Conservation (phyloP, 768 basidiomycete species). For the Amanita rimosa region DNA sequence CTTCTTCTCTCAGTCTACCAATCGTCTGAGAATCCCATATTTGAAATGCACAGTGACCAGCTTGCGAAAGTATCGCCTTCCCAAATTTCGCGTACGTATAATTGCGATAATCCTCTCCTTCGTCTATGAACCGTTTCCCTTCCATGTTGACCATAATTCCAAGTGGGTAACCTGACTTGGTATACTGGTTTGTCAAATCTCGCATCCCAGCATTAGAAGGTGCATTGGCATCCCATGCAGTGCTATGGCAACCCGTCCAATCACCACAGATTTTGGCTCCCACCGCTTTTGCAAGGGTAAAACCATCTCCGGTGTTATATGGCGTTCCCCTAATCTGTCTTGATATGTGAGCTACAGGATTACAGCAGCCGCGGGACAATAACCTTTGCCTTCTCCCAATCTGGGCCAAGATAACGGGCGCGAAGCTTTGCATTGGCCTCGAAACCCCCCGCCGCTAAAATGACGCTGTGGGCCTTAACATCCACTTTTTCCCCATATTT, state of each 20-base stretch:
- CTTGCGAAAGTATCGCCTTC: conserved; percentile 44
- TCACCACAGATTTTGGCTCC: conserved; percentile 53
- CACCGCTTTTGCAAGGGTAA: conserved; percentile 35
- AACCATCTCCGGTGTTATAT: conserved; percentile 58
- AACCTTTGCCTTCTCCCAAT: conserved; percentile 50
- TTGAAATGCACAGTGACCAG: conserved; percentile 52
- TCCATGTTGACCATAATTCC: conserved; percentile 55
- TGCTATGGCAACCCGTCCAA: conserved; percentile 62
- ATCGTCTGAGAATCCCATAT: conserved; percentile 44
- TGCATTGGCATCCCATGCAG: conserved; percentile 61
- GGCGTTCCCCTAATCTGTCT: conserved; percentile 57
- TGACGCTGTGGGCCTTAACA: conserved; percentile 32
- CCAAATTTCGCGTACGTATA: conserved; percentile 68
- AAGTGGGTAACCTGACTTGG: conserved; percentile 64
- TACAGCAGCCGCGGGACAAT: conserved; percentile 6
- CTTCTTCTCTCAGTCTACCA: conserved; percentile 42
- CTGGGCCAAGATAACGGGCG: conserved; percentile 40
- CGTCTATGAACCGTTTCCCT: conserved; percentile 57
- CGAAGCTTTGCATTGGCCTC: conserved; percentile 46
- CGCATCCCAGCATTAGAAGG: conserved; percentile 39
- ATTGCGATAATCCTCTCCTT: conserved; percentile 63
- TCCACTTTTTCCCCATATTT: conserved; percentile 22
- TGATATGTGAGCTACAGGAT: background rate
- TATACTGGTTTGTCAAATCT: conserved; percentile 55
- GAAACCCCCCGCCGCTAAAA: conserved; percentile 59